These are phyloP conservation scores for Yamadazyma ubonensis DNA, from an alignment of 805 yeast species.

Conservation along the genomic window DNA sequence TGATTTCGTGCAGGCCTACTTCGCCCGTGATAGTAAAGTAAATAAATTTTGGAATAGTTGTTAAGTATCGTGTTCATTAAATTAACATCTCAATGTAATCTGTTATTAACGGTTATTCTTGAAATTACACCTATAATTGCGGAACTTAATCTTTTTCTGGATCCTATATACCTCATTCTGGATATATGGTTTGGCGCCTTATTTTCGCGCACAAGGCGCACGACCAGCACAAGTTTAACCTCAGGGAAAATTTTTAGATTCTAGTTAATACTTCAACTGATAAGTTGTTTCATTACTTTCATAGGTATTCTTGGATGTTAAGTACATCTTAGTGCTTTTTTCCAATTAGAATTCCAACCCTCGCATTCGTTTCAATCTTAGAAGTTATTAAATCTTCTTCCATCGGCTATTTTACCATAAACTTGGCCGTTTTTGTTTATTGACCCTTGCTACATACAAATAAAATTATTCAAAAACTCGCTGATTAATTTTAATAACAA, in stretches of 20 bases:
- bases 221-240: conserved; percentile 6
- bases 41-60: too few species aligned
- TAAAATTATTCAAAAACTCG: too few species aligned
- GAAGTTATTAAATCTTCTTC: not conserved
- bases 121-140: too few species aligned
- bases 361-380: not conserved
- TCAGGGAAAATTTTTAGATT: conserved; percentile 8
- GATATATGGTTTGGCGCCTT: conserved; percentile 1
- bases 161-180: not conserved
- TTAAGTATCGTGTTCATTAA: too few species aligned
- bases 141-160: not conserved
- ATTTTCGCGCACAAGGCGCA: conserved; percentile 4
- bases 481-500: not conserved
- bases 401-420: not conserved
- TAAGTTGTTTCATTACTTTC: not conserved
- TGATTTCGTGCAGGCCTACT: not conserved
- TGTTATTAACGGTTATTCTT: too few species aligned
- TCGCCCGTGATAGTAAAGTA: too few species aligned
- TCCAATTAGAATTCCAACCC: not conserved
- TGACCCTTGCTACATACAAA: not conserved
- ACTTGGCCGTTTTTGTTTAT: not conserved
- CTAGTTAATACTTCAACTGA: conserved; percentile 2
- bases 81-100: too few species aligned
- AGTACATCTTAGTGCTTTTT: not conserved
- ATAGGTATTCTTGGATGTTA: conserved; percentile 1